Percentiles rank a stretch among this genome's conserved stretches.
phyloP scores from a whole-genome alignment of 1,284 basidiomycete genomes.

The Ceratobasidium sp. region DNA sequence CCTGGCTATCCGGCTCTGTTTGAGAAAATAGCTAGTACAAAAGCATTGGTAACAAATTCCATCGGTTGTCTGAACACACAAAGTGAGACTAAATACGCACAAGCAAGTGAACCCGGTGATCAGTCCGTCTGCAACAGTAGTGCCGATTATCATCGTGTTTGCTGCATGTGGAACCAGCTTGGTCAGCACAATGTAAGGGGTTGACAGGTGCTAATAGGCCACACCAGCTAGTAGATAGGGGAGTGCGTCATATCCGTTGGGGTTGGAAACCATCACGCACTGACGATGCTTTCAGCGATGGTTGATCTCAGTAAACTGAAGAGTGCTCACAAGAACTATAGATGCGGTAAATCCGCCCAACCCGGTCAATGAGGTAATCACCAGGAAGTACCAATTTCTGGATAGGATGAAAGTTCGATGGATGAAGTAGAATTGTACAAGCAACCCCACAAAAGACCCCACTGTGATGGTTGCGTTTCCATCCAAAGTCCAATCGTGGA shows the following conservation, averaged over 20 bases:
- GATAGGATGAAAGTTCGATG: conserved; percentile 21
- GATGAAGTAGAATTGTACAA: conserved; percentile 37
- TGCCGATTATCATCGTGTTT: conserved; percentile 30
- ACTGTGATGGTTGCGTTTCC: conserved; percentile 10
- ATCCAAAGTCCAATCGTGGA: conserved; percentile 2
- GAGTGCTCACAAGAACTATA: conserved; percentile 16
- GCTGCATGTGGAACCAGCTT: neutral
- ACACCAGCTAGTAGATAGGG: neutral
- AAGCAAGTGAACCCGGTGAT: conserved; percentile 40
- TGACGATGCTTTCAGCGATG: neutral
- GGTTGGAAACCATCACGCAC: neutral
- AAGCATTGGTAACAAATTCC: neutral
- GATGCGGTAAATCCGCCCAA: conserved; percentile 22
- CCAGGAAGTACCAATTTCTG: conserved; percentile 35
- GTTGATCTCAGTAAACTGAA: neutral
- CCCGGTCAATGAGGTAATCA: conserved; percentile 5
- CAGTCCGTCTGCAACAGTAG: conserved; percentile 16
- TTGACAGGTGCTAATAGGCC: neutral
- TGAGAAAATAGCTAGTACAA: conserved; percentile 20
- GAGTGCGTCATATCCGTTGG: neutral
- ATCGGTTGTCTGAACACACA: neutral
- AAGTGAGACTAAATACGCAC: neutral
- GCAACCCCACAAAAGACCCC: conserved; percentile 31
- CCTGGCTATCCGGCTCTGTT: conserved; percentile 2
- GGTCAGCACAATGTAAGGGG: neutral